phyloP scores from a whole-genome alignment of 495 filamentous ascomycete genomes.

The Elaphomyces granulatus region DNA sequence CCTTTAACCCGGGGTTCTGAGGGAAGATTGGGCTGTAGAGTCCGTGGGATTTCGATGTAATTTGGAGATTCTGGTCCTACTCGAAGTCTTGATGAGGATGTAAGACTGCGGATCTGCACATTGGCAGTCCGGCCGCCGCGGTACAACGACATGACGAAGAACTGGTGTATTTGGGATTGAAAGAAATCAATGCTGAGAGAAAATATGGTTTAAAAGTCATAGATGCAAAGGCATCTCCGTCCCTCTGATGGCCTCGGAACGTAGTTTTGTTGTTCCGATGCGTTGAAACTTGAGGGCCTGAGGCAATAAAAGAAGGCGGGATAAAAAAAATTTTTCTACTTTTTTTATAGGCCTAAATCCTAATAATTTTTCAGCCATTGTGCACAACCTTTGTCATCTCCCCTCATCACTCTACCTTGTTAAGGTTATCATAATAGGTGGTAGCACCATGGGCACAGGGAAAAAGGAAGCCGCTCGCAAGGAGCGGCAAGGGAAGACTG shows the following conservation, averaged over 20 bases:
- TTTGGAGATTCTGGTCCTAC: conserved; percentile 53
- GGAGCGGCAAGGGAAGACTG: conserved; percentile 63
- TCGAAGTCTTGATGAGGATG: conserved; percentile 24
- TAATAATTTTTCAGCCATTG: too few relatives aligned
- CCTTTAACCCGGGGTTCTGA: conserved; percentile 45
- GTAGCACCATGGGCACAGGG: conserved; percentile 66
- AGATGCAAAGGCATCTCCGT: too few relatives aligned
- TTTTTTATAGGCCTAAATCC: too few relatives aligned
- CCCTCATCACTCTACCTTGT: neutral
- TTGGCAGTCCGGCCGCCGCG: conserved; percentile 28
- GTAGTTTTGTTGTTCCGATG: too few relatives aligned
- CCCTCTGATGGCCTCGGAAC: too few relatives aligned
- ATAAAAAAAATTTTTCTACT: conserved; percentile 19
- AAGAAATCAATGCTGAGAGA: too few relatives aligned
- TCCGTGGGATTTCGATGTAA: conserved; percentile 54
- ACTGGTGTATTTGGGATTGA: too few relatives aligned
- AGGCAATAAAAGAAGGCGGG: too few relatives aligned
- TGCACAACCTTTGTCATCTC: conserved; percentile 11
- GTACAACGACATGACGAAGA: conserved; percentile 27
- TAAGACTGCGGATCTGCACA: conserved; percentile 33
- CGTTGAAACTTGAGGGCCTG: too few relatives aligned
- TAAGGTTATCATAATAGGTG: conserved; percentile 8
- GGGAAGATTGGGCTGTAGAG: conserved; percentile 32
- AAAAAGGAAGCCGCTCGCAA: conserved; percentile 86
- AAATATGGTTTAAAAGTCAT: too few relatives aligned